Evolutionary conservation across 2,329 filamentous ascomycete genomes (phyloP), one percentile per base, ranked within the genome.

Genomic region (Torrubiella hemipterigena): DNA sequence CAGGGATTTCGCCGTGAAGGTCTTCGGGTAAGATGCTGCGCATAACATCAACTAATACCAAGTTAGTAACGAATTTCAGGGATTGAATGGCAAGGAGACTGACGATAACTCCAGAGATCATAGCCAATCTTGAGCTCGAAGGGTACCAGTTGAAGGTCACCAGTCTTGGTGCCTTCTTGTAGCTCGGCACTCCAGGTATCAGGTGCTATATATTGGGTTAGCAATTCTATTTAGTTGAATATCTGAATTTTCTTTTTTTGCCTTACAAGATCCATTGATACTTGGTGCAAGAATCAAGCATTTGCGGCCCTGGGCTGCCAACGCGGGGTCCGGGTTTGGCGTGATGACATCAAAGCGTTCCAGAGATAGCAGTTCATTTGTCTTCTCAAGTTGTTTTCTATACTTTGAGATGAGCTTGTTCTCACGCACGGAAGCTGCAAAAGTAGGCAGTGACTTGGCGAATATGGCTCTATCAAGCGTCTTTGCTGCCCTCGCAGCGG

Each of bases 391-490:
- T 26, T 71, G 63, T 44, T 73, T 74, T 39, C 82, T 72, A 51
- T 82, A 77, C 40, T 65, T 69, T 16, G 78, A 69, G 34, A 96
- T 85, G 45, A 85, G 73, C 43, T 74, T 80, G 38, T 71, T 71
- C 49, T 91, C 81, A 41, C 73, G 70, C 27, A 96, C 65, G 22
- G 80, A 73, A 6, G 86, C 89, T 3, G 86, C 87, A 7, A 85
- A 73, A 16, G 89, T 64, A 16, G 79, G 76, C 33, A 94, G 61
- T 1, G 68, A 81, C 52, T 79, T 84, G 31, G 72, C 66, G 61
- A 96, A 96, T 40, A 93, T 77, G 12, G 78, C 69, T 42, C 83
- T 77, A 59, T 98, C 87, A 40, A 98, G 73, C 30, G 73, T 70
- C 49, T 77, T 77, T 63, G 84, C 82, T 37, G 79, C 77, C 53